A percentile compares a stretch with the other conserved stretches of the same genome.
Evolutionary conservation across 2,329 filamentous ascomycete genomes (phyloP).

Genomic region (Nothomitra cinnamomea): DNA sequence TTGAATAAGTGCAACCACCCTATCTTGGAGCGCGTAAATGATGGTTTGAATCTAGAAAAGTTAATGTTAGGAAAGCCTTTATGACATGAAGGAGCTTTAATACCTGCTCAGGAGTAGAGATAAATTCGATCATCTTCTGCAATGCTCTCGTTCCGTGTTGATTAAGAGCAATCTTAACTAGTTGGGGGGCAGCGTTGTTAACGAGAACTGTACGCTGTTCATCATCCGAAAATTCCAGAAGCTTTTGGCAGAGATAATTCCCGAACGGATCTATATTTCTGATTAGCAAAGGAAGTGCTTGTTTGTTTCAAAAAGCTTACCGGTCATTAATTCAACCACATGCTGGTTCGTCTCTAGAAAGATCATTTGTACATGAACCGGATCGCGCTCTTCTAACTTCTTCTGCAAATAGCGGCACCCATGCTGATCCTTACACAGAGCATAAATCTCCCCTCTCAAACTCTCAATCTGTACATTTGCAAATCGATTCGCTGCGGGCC

Average conservation of each 20-base stretch:
- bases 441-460: constrained; percentile 69
- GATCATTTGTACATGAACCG: constrained; percentile 77
- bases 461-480: constrained; percentile 68
- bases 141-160: constrained; percentile 92
- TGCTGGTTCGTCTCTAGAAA: constrained; percentile 87
- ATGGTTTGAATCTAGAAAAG: constrained; percentile 50
- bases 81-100: neutral
- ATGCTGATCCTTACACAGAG: constrained; percentile 92
- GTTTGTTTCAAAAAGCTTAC: constrained; percentile 19
- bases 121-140: constrained; percentile 99
- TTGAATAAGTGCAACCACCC: constrained; percentile 88
- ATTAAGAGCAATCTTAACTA: constrained; percentile 88
- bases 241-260: constrained; percentile 97
- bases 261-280: constrained; percentile 63
- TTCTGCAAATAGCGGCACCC: constrained; percentile 94
- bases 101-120: constrained; percentile 63
- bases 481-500: constrained; percentile 39
- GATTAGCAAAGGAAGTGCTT: constrained; percentile 12
- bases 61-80: neutral
- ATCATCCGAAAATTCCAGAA: constrained; percentile 87
- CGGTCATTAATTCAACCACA: constrained; percentile 92
- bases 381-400: constrained; percentile 80
- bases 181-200: constrained; percentile 69
- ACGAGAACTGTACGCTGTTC: constrained; percentile 89
- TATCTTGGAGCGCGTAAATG: constrained; percentile 63